Conservation (phyloP, 768 basidiomycete genomes). For the Rhizopogon vesiculosus region DNA sequence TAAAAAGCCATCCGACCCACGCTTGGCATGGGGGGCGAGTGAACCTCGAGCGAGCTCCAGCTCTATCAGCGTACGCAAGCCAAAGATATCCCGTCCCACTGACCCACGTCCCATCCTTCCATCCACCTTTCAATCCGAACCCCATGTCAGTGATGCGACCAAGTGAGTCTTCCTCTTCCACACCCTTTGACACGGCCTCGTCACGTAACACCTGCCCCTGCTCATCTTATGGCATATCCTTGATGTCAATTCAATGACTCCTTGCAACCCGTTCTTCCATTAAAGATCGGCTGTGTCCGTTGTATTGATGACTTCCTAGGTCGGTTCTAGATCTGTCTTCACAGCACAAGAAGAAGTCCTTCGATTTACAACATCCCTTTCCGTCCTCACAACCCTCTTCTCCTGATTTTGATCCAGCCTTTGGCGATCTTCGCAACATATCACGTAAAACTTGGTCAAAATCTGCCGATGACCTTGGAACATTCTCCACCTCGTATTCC, state of each 20-base stretch:
- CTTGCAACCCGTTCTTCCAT: neutral
- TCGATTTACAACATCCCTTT: constrained; percentile 34
- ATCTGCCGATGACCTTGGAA: constrained; percentile 75
- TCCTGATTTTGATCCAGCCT: constrained; percentile 28
- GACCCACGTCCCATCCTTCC: constrained; percentile 72
- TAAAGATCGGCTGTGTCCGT: neutral
- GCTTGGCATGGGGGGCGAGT: constrained; percentile 31
- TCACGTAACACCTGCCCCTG: neutral
- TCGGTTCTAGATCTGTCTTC: constrained; percentile 63
- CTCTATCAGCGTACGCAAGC: constrained; percentile 44
- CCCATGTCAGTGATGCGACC: constrained; percentile 42
- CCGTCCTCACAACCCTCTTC: constrained; percentile 26
- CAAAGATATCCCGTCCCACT: constrained; percentile 81
- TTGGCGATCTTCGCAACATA: constrained; percentile 66
- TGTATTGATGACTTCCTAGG: constrained; percentile 33
- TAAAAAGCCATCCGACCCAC: constrained; percentile 53
- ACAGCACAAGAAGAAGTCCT: constrained; percentile 34
- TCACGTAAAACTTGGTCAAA: constrained; percentile 75
- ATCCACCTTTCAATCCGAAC: constrained; percentile 36
- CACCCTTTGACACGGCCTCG: neutral
- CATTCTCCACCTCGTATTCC: constrained; percentile 34
- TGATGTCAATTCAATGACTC: neutral
- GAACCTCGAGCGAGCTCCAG: constrained; percentile 49
- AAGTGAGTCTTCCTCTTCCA: constrained; percentile 38
- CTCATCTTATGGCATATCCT: neutral